Conservation (phyloP, 495 filamentous ascomycete species). For the Coniosporium apollinis region DNA sequence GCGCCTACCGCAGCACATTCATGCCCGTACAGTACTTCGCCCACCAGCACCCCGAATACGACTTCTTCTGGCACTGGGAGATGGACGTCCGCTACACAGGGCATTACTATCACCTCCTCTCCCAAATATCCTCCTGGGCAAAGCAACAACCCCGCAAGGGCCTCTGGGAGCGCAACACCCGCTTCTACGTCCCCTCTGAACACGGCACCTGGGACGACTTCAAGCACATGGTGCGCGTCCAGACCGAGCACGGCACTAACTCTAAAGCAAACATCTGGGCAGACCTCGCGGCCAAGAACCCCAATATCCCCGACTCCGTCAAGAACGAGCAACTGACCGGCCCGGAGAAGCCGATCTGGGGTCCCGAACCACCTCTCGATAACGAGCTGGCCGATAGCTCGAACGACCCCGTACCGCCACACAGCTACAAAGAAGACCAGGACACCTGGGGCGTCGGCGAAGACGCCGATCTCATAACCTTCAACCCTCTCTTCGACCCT, state of each 20-base stretch:
- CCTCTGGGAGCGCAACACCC: slow-evolving; percentile 81
- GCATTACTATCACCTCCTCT: slow-evolving; percentile 86
- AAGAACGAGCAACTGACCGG: slow-evolving; percentile 32
- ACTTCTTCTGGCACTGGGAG: slow-evolving; percentile 97
- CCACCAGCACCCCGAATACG: slow-evolving; percentile 78
- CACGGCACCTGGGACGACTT: slow-evolving; percentile 92
- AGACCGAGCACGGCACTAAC: slow-evolving; percentile 67
- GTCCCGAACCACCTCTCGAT: slow-evolving; percentile 49
- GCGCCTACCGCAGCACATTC: slow-evolving; percentile 76
- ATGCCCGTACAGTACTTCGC: slow-evolving; percentile 94
- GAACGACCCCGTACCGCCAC: slow-evolving; percentile 52
- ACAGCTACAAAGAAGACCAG: slow-evolving; percentile 56
- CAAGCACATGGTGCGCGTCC: slow-evolving; percentile 76
- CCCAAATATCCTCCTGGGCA: slow-evolving; percentile 57
- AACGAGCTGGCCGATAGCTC: slow-evolving; percentile 53
- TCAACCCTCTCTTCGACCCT: slow-evolving; percentile 89
- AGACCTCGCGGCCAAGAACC: slow-evolving; percentile 23
- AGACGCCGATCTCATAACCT: slow-evolving; percentile 82
- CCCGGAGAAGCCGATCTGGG: slow-evolving; percentile 66
- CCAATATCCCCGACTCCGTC: slow-evolving; percentile 19
- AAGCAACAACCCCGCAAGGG: slow-evolving; percentile 73
- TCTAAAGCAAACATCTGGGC: slow-evolving; percentile 58
- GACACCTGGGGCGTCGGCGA: slow-evolving; percentile 83
- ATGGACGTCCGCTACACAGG: slow-evolving; percentile 94
- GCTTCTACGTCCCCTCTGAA: slow-evolving; percentile 79